Base-by-base conservation (phyloP, 148 eudicot species). In the Rhododendron henanense region DNA sequence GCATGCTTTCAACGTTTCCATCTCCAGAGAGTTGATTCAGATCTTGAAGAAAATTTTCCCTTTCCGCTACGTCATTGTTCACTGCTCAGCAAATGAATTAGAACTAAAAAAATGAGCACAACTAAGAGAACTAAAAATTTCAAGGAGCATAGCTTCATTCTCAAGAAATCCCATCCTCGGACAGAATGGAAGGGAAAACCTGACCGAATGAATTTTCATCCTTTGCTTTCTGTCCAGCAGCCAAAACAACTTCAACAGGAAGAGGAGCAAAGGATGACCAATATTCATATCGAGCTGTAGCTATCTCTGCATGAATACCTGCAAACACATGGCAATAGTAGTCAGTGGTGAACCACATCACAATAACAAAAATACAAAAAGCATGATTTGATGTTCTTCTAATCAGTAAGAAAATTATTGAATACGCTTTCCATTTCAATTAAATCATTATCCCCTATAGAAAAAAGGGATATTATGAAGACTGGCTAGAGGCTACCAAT, bases 241-340 rank as follows among this genome's bases (percentile, higher is more conserved):
- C 95, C 83, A 93, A 85, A 88, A 97, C 97, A 84, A 94, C 87
- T 92, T 94, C 98, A 48, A 89, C 87, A 79, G 99, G 98, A 84
- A 90, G 91, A 41, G 96, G 96, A 75, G 93, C 95, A 88, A 93
- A 88, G 74, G 98, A 90, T 86, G 98, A 94, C 99, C 99, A 97
- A 79, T 92, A 93, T 47, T 95, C 93, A 87, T 92, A 81, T 88
- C 95, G 94, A 48, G 92, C 93, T 80, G 82, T 89, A 76, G 98
- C 98, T 86, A 95, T 97, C 78, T 97, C 99, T 67, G 94, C 88
- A 88, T 95, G 94, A 11, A 97, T 91, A 85, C 95, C 99, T 95
- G 87, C 55, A 86, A 67, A 82, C 9, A 35, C 33, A 79, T 47
- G 47, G 18, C 75, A 10, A 53, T 82, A 47, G n/a, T 76, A 41